Percentiles rank a stretch among this genome's conserved stretches.
phyloP scores from a whole-genome alignment of 371 early-diverging fungal genomes.

The Smittium culicis region DNA sequence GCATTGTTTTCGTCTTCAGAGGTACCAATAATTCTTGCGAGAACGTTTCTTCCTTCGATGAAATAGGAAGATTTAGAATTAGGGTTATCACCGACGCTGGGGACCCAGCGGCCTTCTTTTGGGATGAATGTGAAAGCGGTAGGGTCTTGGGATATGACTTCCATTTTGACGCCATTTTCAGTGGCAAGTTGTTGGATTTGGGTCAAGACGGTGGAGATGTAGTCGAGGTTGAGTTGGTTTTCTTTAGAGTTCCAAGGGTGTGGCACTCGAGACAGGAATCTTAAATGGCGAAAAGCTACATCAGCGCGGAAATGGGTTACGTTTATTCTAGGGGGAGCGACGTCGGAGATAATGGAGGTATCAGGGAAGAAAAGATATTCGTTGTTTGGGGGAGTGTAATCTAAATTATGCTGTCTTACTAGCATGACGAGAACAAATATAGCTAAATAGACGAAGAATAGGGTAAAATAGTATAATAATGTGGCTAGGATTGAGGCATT shows the following conservation, averaged over 20 bases:
- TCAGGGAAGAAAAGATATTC: not conserved
- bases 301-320: constrained; percentile 4
- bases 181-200: not conserved
- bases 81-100: too few species aligned
- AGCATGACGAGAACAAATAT: not conserved
- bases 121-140: not conserved
- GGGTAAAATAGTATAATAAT: not conserved
- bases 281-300: constrained; percentile 4
- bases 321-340: not conserved
- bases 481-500: not conserved
- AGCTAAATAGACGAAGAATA: not conserved
- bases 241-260: constrained; percentile 8
- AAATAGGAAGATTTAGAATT: not conserved
- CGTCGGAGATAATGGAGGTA: not conserved
- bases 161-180: not conserved
- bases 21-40: constrained; percentile 7
- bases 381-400: constrained; percentile 3
- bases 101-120: not conserved
- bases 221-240: not conserved
- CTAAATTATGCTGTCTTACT: not conserved
- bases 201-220: not conserved
- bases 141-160: constrained; percentile 4
- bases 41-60: constrained; percentile 6
- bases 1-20: constrained; percentile 13
- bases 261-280: not conserved